A percentile compares a stretch with the other conserved stretches of the same genome.
Evolutionary conservation across 73 alveolate genomes (phyloP).

Genomic region (Paramecium pentaurelia): DNA sequence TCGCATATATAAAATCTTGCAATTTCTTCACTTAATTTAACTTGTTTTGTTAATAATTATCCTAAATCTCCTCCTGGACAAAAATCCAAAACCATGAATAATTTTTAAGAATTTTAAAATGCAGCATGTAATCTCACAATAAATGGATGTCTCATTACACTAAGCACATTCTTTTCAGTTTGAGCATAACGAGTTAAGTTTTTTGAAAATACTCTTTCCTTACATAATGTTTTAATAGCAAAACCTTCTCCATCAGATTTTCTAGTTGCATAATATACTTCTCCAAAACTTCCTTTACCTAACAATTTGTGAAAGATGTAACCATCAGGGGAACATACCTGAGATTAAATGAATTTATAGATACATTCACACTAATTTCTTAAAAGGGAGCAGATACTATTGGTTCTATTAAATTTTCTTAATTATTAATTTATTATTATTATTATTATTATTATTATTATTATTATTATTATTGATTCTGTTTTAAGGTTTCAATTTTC

Average conservation of each 20-base stretch:
- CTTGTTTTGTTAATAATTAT: constrained; percentile 33
- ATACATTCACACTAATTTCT: not conserved
- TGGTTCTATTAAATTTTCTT: not conserved
- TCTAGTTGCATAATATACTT: constrained; percentile 51
- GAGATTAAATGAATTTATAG: not conserved
- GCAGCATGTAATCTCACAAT: constrained; percentile 83
- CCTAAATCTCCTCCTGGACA: constrained; percentile 88
- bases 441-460: too few relatives aligned
- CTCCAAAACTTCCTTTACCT: constrained; percentile 65
- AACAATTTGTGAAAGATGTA: constrained; percentile 46
- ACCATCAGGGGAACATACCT: constrained; percentile 19
- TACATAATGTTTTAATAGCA: constrained; percentile 64
- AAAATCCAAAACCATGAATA: constrained; percentile 83
- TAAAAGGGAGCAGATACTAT: not conserved
- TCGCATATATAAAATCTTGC: constrained; percentile 88
- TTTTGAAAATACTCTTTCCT: constrained; percentile 71
- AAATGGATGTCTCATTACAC: constrained; percentile 76
- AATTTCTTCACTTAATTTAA: constrained; percentile 80
- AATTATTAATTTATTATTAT: not conserved
- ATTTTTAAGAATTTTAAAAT: constrained; percentile 70
- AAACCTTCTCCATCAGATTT: constrained; percentile 33
- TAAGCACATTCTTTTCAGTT: constrained; percentile 82
- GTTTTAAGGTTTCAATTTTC: not conserved
- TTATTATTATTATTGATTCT: not conserved
- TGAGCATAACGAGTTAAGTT: constrained; percentile 72